Conservation (phyloP, 2,329 filamentous ascomycete genomes). For the Alternaria angustiovoidea region DNA sequence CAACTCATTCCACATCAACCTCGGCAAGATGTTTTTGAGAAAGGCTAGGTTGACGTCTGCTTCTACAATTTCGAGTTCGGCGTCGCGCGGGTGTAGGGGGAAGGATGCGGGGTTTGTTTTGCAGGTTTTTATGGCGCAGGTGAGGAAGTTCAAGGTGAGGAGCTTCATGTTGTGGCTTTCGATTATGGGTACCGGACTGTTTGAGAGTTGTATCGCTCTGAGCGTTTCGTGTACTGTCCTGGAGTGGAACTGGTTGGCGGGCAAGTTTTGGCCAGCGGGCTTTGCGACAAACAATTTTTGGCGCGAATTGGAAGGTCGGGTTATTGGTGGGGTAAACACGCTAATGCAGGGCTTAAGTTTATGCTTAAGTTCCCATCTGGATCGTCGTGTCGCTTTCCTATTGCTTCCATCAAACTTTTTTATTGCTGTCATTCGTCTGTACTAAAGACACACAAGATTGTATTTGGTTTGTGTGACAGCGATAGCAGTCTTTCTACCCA, state of each 20-base stretch:
- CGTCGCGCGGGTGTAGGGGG: slow-evolving; percentile 90
- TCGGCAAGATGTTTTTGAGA: slow-evolving; percentile 82
- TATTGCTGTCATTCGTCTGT: background rate
- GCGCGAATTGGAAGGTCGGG: background rate
- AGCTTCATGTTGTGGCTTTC: slow-evolving; percentile 75
- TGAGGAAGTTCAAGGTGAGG: slow-evolving; percentile 94
- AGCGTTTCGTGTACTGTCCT: background rate
- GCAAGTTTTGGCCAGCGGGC: background rate
- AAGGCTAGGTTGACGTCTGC: slow-evolving; percentile 82
- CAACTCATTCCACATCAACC: slow-evolving; percentile 88
- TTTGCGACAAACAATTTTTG: slow-evolving; percentile 14
- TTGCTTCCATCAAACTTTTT: background rate
- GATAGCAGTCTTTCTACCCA: background rate
- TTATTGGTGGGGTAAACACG: slow-evolving; percentile 6
- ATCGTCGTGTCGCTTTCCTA: background rate
- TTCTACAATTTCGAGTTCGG: slow-evolving; percentile 85
- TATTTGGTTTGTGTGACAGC: background rate
- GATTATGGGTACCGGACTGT: background rate
- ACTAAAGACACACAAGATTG: background rate
- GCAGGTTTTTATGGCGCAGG: slow-evolving; percentile 95
- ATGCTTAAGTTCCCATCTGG: slow-evolving; percentile 24
- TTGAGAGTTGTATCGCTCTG: background rate
- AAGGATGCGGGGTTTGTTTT: slow-evolving; percentile 81
- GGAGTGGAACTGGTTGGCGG: slow-evolving; percentile 49
- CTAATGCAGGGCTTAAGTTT: slow-evolving; percentile 26